Conservation (phyloP, 1,284 basidiomycete species). For the Porodaedalea pini region DNA sequence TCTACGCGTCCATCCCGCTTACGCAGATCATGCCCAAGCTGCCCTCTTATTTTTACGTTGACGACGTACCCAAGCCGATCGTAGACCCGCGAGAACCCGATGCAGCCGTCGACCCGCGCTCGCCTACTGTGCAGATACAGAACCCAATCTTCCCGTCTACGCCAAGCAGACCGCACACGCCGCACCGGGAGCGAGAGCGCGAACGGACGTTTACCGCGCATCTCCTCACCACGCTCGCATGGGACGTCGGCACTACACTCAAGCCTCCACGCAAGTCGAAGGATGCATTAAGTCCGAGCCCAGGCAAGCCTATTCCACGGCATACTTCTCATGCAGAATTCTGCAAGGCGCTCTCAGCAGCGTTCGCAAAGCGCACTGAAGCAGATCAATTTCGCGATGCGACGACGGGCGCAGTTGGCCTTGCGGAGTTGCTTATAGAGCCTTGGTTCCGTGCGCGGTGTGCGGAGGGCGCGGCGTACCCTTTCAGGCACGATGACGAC, state of each 20-base stretch:
- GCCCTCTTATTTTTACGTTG: constrained; percentile 63
- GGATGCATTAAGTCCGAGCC: neutral
- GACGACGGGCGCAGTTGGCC: constrained; percentile 59
- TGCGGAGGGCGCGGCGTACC: constrained; percentile 1
- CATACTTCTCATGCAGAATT: constrained; percentile 64
- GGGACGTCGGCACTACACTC: constrained; percentile 38
- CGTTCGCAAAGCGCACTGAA: constrained; percentile 43
- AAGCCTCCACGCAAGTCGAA: constrained; percentile 10
- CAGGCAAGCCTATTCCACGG: constrained; percentile 35
- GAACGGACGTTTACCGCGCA: constrained; percentile 2
- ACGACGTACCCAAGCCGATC: constrained; percentile 15
- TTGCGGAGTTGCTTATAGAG: constrained; percentile 61
- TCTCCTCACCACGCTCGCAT: constrained; percentile 47
- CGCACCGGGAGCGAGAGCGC: constrained; percentile 1
- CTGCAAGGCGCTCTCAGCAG: constrained; percentile 61
- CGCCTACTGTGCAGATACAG: constrained; percentile 30
- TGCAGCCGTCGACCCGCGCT: constrained; percentile 18
- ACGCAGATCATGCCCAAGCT: constrained; percentile 57
- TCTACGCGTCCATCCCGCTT: constrained; percentile 66
- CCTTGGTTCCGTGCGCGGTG: constrained; percentile 52
- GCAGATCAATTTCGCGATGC: constrained; percentile 54
- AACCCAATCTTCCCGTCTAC: constrained; percentile 4
- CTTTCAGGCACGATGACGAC: constrained; percentile 10
- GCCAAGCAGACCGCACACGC: neutral
- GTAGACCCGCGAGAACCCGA: constrained; percentile 11